These are phyloP conservation scores for Yarrowia bubula DNA, from an alignment of 805 yeast genomes.

Conservation along the genomic window DNA sequence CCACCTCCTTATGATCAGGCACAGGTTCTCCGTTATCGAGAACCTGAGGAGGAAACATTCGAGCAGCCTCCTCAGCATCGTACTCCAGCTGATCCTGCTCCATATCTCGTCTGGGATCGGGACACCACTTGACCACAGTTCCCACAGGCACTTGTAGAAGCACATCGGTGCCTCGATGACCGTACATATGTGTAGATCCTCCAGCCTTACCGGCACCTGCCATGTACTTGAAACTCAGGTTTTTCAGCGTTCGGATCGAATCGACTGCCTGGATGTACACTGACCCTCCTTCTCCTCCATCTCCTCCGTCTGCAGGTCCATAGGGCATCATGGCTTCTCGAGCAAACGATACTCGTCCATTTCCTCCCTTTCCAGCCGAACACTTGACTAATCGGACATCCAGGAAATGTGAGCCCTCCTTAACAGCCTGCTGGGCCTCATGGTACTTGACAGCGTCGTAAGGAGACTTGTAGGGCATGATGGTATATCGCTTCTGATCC, in stretches of 20 bases:
- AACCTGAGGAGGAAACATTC: slow-evolving; percentile 21
- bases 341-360: slow-evolving; percentile 80
- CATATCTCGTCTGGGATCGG: slow-evolving; percentile 53
- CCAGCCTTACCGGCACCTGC: slow-evolving; percentile 78
- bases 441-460: slow-evolving; percentile 23
- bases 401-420: slow-evolving; percentile 16
- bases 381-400: slow-evolving; percentile 70
- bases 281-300: slow-evolving; percentile 92
- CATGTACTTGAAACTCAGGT: slow-evolving; percentile 60
- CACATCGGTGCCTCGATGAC: slow-evolving; percentile 77
- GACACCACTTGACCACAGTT: slow-evolving; percentile 80
- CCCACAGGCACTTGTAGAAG: slow-evolving; percentile 89
- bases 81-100: slow-evolving; percentile 31
- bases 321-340: slow-evolving; percentile 79
- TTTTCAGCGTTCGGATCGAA: slow-evolving; percentile 68
- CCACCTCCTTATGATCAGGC: slow-evolving; percentile 29
- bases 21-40: slow-evolving; percentile 30
- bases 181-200: slow-evolving; percentile 73
- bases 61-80: slow-evolving; percentile 25
- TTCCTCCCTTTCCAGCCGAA: slow-evolving; percentile 81
- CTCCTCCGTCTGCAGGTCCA: slow-evolving; percentile 99
- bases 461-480: slow-evolving; percentile 24
- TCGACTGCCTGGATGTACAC: slow-evolving; percentile 78
- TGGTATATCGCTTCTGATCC: slow-evolving; percentile 14
- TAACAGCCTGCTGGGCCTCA: slow-evolving; percentile 26